Conservation (phyloP, 2,329 filamentous ascomycete genomes). For the Pseudogymnoascus sp. region DNA sequence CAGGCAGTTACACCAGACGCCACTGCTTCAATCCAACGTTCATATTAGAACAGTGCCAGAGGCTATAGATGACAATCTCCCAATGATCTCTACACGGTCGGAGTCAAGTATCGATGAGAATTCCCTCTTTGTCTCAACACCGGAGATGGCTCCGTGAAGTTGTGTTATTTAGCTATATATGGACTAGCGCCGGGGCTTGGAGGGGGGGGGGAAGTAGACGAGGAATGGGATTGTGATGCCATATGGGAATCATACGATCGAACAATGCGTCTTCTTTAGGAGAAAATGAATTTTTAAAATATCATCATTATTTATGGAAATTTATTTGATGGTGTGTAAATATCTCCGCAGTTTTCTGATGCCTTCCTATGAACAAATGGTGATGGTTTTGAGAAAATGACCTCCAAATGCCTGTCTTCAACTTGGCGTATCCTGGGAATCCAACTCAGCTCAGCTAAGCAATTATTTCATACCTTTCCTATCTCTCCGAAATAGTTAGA, state of each 20-base stretch:
- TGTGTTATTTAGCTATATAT: neutral
- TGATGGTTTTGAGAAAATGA: neutral
- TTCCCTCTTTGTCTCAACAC: neutral
- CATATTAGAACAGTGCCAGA: neutral
- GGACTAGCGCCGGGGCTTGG: conserved; percentile 1
- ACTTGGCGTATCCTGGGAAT: neutral
- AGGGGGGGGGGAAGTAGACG: neutral
- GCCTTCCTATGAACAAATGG: neutral
- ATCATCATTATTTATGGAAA: neutral
- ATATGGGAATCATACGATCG: neutral
- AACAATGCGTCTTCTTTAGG: neutral
- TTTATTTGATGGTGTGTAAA: neutral
- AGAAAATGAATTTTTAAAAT: neutral
- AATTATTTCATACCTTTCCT: neutral
- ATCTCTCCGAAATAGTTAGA: neutral
- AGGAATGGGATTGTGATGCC: neutral
- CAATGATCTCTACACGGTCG: neutral
- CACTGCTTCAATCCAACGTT: neutral
- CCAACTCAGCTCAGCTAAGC: neutral
- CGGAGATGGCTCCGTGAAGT: neutral
- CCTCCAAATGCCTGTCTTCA: neutral
- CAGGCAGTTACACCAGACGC: neutral
- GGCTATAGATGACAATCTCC: neutral
- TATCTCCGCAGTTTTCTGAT: neutral
- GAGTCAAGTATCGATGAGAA: neutral